Evolutionary conservation across 2,329 filamentous ascomycete genomes (phyloP).

Genomic region (Stagonosporopsis rhizophila): DNA sequence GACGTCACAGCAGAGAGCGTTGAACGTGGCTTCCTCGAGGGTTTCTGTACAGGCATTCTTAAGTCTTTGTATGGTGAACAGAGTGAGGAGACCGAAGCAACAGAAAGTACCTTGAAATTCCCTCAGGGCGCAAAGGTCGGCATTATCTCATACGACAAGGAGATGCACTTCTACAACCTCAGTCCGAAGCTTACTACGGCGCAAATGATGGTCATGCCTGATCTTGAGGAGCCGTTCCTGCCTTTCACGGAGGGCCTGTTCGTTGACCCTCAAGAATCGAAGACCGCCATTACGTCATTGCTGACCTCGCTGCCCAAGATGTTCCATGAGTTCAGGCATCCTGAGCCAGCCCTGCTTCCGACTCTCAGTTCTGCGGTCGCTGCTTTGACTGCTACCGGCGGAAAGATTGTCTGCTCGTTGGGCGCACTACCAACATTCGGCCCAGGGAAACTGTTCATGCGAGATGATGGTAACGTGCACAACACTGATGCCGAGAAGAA

Average conservation of each 20-base stretch:
- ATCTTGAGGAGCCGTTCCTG: slow-evolving; percentile 95
- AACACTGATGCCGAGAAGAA: slow-evolving; percentile 88
- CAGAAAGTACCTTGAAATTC: slow-evolving; percentile 63
- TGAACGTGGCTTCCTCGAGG: slow-evolving; percentile 88
- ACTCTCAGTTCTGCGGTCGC: slow-evolving; percentile 82
- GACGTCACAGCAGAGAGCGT: slow-evolving; percentile 92
- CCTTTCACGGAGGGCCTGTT: slow-evolving; percentile 91
- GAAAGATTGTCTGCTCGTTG: slow-evolving; percentile 88
- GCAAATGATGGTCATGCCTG: slow-evolving; percentile 98
- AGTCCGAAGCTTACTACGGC: slow-evolving; percentile 80
- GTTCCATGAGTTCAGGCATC: slow-evolving; percentile 87
- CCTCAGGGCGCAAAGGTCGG: slow-evolving; percentile 86
- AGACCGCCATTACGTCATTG: slow-evolving; percentile 85
- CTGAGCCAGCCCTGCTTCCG: slow-evolving; percentile 86
- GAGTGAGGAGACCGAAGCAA: slow-evolving; percentile 54
- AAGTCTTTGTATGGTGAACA: slow-evolving; percentile 79
- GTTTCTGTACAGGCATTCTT: slow-evolving; percentile 88
- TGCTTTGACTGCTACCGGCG: slow-evolving; percentile 85
- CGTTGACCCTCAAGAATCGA: slow-evolving; percentile 91
- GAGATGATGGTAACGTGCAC: slow-evolving; percentile 86
- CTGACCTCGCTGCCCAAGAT: slow-evolving; percentile 82
- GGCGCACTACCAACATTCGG: slow-evolving; percentile 91
- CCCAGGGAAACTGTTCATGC: slow-evolving; percentile 81
- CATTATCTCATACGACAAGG: slow-evolving; percentile 94
- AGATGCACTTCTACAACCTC: slow-evolving; percentile 98